These are phyloP conservation scores for Neonothopanus nambi DNA, from an alignment of 1,284 basidiomycete genomes.

Conservation along the genomic window DNA sequence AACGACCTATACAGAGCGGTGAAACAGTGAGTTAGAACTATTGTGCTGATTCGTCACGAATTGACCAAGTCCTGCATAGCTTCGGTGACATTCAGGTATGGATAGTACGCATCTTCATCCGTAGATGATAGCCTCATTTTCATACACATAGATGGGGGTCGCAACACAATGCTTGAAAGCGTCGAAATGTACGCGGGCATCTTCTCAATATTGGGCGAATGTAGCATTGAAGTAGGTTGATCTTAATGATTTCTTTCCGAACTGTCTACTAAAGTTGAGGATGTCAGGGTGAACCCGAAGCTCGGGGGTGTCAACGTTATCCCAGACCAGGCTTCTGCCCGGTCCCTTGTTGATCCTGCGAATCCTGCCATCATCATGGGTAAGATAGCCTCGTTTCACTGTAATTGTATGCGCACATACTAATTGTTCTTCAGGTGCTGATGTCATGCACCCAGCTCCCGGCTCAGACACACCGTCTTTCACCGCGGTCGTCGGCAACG, in stretches of 20 bases:
- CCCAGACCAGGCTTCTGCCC: slow-evolving; percentile 40
- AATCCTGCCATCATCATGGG: slow-evolving; percentile 57
- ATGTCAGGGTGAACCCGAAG: slow-evolving; percentile 13
- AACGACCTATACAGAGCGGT: slow-evolving; percentile 48
- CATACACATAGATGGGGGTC: slow-evolving; percentile 35
- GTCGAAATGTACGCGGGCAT: slow-evolving; percentile 40
- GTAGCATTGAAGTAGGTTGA: slow-evolving; percentile 49
- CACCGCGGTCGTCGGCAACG: slow-evolving; percentile 56
- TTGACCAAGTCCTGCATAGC: background rate
- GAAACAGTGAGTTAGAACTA: slow-evolving; percentile 42
- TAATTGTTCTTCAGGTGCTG: slow-evolving; percentile 40
- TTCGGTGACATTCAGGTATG: background rate
- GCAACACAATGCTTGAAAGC: slow-evolving; percentile 48
- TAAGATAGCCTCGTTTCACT: slow-evolving; percentile 23
- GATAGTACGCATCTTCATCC: background rate
- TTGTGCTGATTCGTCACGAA: background rate
- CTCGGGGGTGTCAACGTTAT: slow-evolving; percentile 23
- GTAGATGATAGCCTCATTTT: background rate
- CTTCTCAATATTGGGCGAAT: slow-evolving; percentile 50
- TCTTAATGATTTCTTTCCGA: background rate
- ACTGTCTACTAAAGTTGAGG: background rate
- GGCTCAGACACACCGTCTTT: slow-evolving; percentile 59
- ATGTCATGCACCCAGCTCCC: slow-evolving; percentile 63
- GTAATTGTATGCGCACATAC: background rate
- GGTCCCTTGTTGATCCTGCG: slow-evolving; percentile 40